Percentiles rank a stretch among this genome's conserved stretches.
Conservation (phyloP, 495 filamentous ascomycete species). For the Tuber microsphaerosporum region DNA sequence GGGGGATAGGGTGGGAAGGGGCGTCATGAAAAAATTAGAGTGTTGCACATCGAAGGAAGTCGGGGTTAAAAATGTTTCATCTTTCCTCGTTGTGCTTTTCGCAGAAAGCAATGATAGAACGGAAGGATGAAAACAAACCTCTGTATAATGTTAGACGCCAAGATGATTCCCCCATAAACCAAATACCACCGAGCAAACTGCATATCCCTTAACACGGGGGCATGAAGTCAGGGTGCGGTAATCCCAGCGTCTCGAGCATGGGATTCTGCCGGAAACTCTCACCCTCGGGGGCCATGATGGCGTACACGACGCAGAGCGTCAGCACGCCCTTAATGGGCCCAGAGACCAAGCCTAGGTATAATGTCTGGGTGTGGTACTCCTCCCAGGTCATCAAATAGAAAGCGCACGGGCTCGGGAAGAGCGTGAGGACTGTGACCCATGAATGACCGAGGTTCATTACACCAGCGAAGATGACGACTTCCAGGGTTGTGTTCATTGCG, state of each 20-base stretch:
- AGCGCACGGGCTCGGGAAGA: conserved; percentile 60
- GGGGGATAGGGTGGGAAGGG: conserved; percentile 7
- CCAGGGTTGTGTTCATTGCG: conserved; percentile 89
- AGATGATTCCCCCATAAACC: conserved; percentile 74
- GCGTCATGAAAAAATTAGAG: conserved; percentile 34
- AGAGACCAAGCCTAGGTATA: conserved; percentile 85
- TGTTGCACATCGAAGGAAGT: conserved; percentile 32
- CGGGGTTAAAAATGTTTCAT: conserved; percentile 38
- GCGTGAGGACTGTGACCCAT: conserved; percentile 76
- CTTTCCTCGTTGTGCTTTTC: conserved; percentile 17
- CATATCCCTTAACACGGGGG: conserved; percentile 65
- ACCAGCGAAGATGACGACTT: conserved; percentile 81
- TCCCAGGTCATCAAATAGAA: conserved; percentile 99
- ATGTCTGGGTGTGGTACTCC: conserved; percentile 95
- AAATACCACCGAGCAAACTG: conserved; percentile 88
- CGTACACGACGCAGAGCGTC: conserved; percentile 73
- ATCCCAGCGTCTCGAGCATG: conserved; percentile 63
- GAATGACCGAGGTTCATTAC: conserved; percentile 87
- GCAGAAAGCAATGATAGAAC: neutral
- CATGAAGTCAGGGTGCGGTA: conserved; percentile 58
- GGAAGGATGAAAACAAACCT: conserved; percentile 43
- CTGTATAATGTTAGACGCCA: conserved; percentile 72
- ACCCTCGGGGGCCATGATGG: conserved; percentile 71
- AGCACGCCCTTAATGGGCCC: conserved; percentile 93
- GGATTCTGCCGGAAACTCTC: conserved; percentile 87